Base-by-base conservation (phyloP, 1,139 yeast genomes). In the Debaryomyces psychrophilus region DNA sequence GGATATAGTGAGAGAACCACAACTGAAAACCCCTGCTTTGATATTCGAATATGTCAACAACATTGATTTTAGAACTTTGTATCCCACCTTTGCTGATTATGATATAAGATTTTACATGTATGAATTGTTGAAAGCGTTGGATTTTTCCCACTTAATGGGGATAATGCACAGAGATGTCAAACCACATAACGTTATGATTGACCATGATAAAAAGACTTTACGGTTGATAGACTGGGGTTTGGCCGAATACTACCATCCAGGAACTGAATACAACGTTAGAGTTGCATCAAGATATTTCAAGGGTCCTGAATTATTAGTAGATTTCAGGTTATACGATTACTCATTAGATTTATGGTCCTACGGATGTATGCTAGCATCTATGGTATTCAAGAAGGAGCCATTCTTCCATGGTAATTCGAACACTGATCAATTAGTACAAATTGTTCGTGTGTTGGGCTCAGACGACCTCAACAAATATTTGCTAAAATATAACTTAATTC, bases 101-200 rank as follows among this genome's bases (percentile, higher is more conserved):
- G 99, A 95, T 63, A 86, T 93, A 57, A 81, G 95, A 54, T 92
- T 71, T 70, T 95, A 95, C 69, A 90, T 93, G 82, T 84, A 78
- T 56, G 96, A 93, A 69, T 77, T 95, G 52, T 77, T 95, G 57
- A 85, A 81, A 58, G 99, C 99, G 0, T 77, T 95, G 52, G 97
- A 95, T 67, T 95, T 81, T 65, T 87, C 95, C 41, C 99, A 95
- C 68, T 89, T 97, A 5, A 90, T 89, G 90, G 99, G 99, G 35
- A 92, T 95, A 52, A 95, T 95, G 89, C 99, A 95, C 68, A 78
- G 99, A 64, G 99, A 95, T 68, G 99, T 95, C 51, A 95, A 95
- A 67, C 99, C 99, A 25, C 98, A 95, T 64, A 95, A 95, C 62
- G 95, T 95, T 41, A 93, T 95, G 97, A 95, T 95, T 61, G 99